Percentiles rank a stretch among this genome's conserved stretches.
Evolutionary conservation across 805 yeast species (phyloP).

Genomic region (Lipomyces orientalis): DNA sequence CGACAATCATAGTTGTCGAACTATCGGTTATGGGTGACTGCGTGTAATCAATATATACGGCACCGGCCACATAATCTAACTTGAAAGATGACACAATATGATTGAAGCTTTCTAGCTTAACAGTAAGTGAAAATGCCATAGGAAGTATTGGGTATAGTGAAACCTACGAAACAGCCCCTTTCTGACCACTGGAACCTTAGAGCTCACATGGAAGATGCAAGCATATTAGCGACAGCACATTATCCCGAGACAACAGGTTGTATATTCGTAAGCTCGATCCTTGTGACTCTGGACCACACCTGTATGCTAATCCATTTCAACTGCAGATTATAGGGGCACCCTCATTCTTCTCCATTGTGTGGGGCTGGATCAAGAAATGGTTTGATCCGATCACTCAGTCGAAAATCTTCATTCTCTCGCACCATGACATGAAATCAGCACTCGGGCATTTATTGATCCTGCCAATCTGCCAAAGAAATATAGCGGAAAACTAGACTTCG

Average conservation of each 20-base stretch:
- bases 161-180: no score
- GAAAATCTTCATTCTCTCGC: slow-evolving; percentile 7
- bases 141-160: no score
- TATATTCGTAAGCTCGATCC: not conserved
- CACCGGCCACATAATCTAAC: no score
- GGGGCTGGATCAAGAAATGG: slow-evolving; percentile 9
- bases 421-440: slow-evolving; percentile 1
- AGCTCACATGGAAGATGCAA: slow-evolving; percentile 9
- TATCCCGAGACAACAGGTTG: not conserved
- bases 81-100: no score
- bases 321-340: slow-evolving; percentile 3
- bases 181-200: slow-evolving; percentile 10
- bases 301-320: not conserved
- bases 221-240: slow-evolving; percentile 2
- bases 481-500: slow-evolving; percentile 6
- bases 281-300: not conserved
- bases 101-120: no score
- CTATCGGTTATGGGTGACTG: no score
- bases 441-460: no score
- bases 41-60: no score
- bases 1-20: no score
- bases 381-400: slow-evolving; percentile 5
- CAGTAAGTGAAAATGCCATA: no score
- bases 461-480: slow-evolving; percentile 2
- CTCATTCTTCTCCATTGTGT: slow-evolving; percentile 6